Evolutionary conservation across 225 moss, liverwort and hornwort genomes (phyloP), one percentile per base, ranked within the genome.

Genomic region (Physcomitrellopsis africana): DNA sequence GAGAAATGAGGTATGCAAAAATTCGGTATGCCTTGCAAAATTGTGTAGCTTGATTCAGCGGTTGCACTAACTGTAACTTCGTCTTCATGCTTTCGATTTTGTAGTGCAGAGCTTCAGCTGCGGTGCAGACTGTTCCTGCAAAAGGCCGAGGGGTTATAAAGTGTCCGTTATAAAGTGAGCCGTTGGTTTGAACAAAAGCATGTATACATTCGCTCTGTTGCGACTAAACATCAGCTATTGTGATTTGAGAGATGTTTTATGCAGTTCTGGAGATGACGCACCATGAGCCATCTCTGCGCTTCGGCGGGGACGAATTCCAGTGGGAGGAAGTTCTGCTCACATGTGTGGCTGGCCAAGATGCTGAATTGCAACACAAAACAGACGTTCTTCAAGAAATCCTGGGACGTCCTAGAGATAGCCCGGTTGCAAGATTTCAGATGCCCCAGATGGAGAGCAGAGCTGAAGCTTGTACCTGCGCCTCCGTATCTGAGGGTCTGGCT

Each of bases 351-450:
- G 15, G 79, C 70, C 1, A 84, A 84, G 79, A 81, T 87, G 74
- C 80, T 87, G 2, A 82, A 87, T 14, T 72, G 58, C 84, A 80
- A 87, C 68, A 84, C 87, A 5, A 84, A 77, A 29, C 87, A 84
- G 73, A 84, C 84, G 0, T 61, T 67, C 23, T 77, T 84, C 74
- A 82, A 74, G 24, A 87, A 84, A 64, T 79, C 81, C 14, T 87
- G 79, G 84, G 77, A 84, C 48, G 63, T 78, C 5, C 68, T 87
- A 51, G 87, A 84, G 63, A 64, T 71, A 58, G 71, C 79, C 8
- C 73, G 84, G 13, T 64, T 87, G 24, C 64, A 87, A 68, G 82
- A 87, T 9, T 87, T 84, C 68, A 70, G 67, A 67, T 77, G 81
- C 51, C 87, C 87, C 15, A 70, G 84, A 46, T 87, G 82, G 82